Base-by-base conservation (phyloP, 73 alveolate species). In the Paraurostyla sp. region DNA sequence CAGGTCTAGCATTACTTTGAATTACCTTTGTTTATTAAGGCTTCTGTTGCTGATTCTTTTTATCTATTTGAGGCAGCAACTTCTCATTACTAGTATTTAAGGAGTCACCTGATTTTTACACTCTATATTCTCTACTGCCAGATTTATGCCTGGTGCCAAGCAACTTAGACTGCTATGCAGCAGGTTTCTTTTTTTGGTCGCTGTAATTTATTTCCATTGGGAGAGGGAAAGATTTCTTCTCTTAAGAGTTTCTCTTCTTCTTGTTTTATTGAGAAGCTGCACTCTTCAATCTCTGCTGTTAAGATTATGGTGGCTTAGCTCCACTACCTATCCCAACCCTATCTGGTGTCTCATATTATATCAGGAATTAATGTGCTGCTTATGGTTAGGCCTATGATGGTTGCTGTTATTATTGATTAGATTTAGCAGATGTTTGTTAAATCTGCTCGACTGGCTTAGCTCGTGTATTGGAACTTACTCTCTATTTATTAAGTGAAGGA, bases 301-400 rank as follows among this genome's bases (percentile, higher is more conserved):
- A 13, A 15, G 58, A 46, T 16, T 40, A 27, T 43, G 87, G 87
- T 6, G 82, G 82, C 82, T 65, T n/a, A n/a, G n/a, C n/a, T n/a
- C n/a, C n/a, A n/a, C n/a, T n/a, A n/a, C n/a, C n/a, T 46, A 20
- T 50, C 11, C 71, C 87, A 16, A 23, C 20, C 42, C 27, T 73
- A 73, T 73, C 87, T 1, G 87, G 87, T 7, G 87, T 73, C 33
- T 73, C 87, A 45, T 73, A 73, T 15, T 73, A 2, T 0, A 73
- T 73, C n/a, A 20, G 18, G 71, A 73, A 73, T 18, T 45, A 45
- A 46, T 13, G 58, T 20, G 13, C 13, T 15, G 58, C 13, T n/a
- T n/a, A n/a, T n/a, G n/a, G n/a, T n/a, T n/a, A n/a, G n/a, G n/a
- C n/a, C n/a, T n/a, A n/a, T n/a, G n/a, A n/a, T n/a, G n/a, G n/a